Conservation (phyloP, 2,329 filamentous ascomycete species). For the Penicillium sp. region DNA sequence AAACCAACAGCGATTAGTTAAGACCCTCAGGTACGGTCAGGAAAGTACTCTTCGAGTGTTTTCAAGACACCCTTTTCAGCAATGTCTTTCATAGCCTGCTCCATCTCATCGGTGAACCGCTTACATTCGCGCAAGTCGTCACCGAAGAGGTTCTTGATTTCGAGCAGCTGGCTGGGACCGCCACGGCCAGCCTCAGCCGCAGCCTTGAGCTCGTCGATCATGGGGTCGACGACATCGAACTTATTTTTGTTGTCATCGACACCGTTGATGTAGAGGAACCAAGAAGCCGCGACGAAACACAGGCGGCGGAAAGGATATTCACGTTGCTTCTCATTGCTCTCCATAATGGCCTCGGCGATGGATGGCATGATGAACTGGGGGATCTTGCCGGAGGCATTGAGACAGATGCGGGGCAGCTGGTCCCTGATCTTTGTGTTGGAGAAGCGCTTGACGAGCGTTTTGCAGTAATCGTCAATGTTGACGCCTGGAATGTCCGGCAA, state of each 20-base stretch:
- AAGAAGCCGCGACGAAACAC: constrained; percentile 49
- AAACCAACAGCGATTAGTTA: constrained; percentile 23
- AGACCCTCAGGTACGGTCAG: constrained; percentile 44
- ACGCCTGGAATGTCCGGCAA: constrained; percentile 52
- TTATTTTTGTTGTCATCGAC: constrained; percentile 48
- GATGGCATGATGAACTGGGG: constrained; percentile 46
- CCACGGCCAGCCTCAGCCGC: constrained; percentile 46
- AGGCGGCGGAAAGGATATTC: constrained; percentile 41
- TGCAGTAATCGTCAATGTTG: constrained; percentile 53
- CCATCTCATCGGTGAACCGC: constrained; percentile 49
- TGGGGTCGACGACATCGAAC: constrained; percentile 47
- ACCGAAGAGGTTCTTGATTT: constrained; percentile 50
- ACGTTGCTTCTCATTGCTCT: not conserved
- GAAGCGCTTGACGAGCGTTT: constrained; percentile 54
- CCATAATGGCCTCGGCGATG: constrained; percentile 39
- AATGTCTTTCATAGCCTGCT: constrained; percentile 49
- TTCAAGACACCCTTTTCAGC: constrained; percentile 49
- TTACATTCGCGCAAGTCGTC: constrained; percentile 51
- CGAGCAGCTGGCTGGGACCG: constrained; percentile 45
- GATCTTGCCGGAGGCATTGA: constrained; percentile 55
- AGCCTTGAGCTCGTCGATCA: constrained; percentile 49
- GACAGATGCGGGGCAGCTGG: constrained; percentile 52
- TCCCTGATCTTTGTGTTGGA: constrained; percentile 58
- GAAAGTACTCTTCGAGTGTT: constrained; percentile 35
- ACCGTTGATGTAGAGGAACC: constrained; percentile 54